phyloP scores from a whole-genome alignment of 768 basidiomycete genomes.

The Myochromella boudieri region DNA sequence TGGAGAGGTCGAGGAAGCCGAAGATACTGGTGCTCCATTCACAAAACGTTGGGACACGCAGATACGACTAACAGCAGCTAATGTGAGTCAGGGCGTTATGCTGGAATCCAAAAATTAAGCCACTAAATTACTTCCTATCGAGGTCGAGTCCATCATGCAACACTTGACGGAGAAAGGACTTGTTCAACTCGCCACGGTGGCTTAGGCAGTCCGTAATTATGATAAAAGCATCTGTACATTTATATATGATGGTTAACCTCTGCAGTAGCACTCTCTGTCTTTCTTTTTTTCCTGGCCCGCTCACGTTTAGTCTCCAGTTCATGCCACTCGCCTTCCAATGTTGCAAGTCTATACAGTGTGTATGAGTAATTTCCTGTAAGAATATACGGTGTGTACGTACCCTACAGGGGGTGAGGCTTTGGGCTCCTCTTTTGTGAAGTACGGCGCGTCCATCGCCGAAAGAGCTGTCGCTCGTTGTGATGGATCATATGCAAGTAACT shows the following conservation, averaged over 20 bases:
- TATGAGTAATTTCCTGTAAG: slow-evolving; percentile 6
- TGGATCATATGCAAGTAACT: slow-evolving; percentile 81
- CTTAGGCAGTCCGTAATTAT: slow-evolving; percentile 17
- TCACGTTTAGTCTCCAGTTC: slow-evolving; percentile 95
- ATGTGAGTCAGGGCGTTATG: slow-evolving; percentile 47
- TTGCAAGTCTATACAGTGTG: slow-evolving; percentile 55
- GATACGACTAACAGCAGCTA: slow-evolving; percentile 84
- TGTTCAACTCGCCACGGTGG: slow-evolving; percentile 36
- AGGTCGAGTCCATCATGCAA: slow-evolving; percentile 90
- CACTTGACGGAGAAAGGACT: slow-evolving; percentile 72
- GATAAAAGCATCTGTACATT: slow-evolving; percentile 26
- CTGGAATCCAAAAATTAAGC: background rate
- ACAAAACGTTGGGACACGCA: slow-evolving; percentile 97
- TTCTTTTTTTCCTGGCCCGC: slow-evolving; percentile 76
- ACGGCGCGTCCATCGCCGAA: slow-evolving; percentile 79
- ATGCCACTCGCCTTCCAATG: slow-evolving; percentile 94
- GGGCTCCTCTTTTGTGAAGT: slow-evolving; percentile 84
- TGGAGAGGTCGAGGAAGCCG: slow-evolving; percentile 84
- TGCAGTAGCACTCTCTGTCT: slow-evolving; percentile 47
- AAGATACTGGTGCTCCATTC: slow-evolving; percentile 86
- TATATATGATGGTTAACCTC: slow-evolving; percentile 23
- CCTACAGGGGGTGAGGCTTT: slow-evolving; percentile 69
- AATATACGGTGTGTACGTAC: slow-evolving; percentile 45
- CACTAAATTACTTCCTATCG: slow-evolving; percentile 3
- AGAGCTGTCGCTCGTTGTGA: slow-evolving; percentile 68